Base-by-base conservation (phyloP, 805 yeast species). In the Ogataea nitratoaversa region DNA sequence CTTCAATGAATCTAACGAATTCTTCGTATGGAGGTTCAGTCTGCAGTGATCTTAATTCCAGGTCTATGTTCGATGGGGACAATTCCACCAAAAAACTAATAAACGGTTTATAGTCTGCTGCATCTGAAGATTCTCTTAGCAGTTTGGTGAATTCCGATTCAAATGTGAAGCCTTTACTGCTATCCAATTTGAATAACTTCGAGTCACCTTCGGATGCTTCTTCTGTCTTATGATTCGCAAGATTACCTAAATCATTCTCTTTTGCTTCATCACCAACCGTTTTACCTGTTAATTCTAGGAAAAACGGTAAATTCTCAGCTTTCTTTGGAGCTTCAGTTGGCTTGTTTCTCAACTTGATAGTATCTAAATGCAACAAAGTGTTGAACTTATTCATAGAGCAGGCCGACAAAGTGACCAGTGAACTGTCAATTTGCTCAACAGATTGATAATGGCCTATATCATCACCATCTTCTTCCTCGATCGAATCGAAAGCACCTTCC, bases 261-360 rank as follows among this genome's bases (percentile, higher is more conserved):
- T 65, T 58, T 0, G 89, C 88, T 22, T 78, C 74, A 54, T 82
- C 87, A 42, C 89, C 90, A 39, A 81, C 83, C n/a, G 69, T 69
- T 38, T 72, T 78, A 23, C 88, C 87, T 4, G 76, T 57, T 17
- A 83, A 66, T 34, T 78, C 75, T 43, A 93, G 67, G 70, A 95
- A 95, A 62, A 95, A 93, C 13, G 82, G 82, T 0, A 86, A 78
- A 45, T 79, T 74, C 49, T 84, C 84, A 2, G 96, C 87, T 49
- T 81, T 85, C 68, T 85, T 86, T 25, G 93, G 85, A 1, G 91
- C 84, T 58, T 88, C 96, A 37, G 70, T 79, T 18, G 99, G 97
- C 63, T 87, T 91, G 58, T 88, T 89, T 55, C 99, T 77, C 58
- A 74, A 77, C 55, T 79, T 87, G 51, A 93, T 91, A 6, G 80